Evolutionary conservation across 2,329 filamentous ascomycete genomes (phyloP), one percentile per base, ranked within the genome.

Genomic region (Leptographium galeiforme): DNA sequence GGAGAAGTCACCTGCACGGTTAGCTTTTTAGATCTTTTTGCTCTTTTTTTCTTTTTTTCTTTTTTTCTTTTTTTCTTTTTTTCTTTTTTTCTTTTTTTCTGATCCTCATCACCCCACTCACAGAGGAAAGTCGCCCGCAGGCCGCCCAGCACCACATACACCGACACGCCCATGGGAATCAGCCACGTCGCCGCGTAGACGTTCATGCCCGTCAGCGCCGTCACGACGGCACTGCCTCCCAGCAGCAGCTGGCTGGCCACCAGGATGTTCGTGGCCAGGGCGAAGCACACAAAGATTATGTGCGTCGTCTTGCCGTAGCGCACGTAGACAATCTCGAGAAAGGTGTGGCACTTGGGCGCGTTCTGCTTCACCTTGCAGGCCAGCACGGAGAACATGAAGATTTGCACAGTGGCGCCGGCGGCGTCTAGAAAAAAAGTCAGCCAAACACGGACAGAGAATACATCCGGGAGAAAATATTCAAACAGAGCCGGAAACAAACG

Each of bases 361-460:
- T 68, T 64, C 2, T 62, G 57, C 57, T 72, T 72, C 59, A 71
- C 67, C 55, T 70, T 68, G 54, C 70, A 64, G 6, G 70, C 67
- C 38, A 72, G 67, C 14, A 71, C 52, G 4, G 67, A 61, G 52
- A 72, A 72, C 2, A 71, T 58, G 2, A 72, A 60, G 52, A 72
- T 70, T 56, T 71, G 68, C 2, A 66, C 63, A 0, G 67, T 67
- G 0, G 67, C 68, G 55, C 63, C 64, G 0, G 68, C 69, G 6
- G 59, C 69, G 55, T 71, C 34, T 36, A 13, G 34, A 8, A 36
- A 36, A 25, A 5, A 36, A 36, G 34, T 36, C 12, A 36, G 34
- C 8, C 8, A 13, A 4, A 2, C 8, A 6, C 8, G 6, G 12
- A 10, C 34, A 36, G 34, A 13, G 6, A 36, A n/a, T n/a, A n/a